Evolutionary conservation across 2,329 filamentous ascomycete species (phyloP).

Genomic region (Drechslera avenae): DNA sequence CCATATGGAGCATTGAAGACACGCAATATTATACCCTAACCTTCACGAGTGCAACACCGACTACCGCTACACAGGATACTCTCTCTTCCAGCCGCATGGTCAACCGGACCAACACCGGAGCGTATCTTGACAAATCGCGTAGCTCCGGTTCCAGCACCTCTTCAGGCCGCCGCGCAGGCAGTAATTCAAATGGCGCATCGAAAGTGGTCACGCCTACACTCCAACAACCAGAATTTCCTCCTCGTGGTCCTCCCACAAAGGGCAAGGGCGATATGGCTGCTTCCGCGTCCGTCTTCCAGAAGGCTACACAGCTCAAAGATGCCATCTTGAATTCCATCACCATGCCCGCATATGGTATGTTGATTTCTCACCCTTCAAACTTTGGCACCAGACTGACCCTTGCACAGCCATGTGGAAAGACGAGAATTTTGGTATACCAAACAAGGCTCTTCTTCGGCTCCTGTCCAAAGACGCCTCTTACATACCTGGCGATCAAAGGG

Average conservation of each 20-base stretch:
- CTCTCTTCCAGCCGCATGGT: slow-evolving; percentile 49
- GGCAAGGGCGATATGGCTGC: slow-evolving; percentile 55
- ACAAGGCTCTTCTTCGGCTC: slow-evolving; percentile 62
- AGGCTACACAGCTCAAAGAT: slow-evolving; percentile 76
- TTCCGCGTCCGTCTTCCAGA: slow-evolving; percentile 71
- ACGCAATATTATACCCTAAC: slow-evolving; percentile 75
- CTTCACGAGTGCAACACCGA: slow-evolving; percentile 64
- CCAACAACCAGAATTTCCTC: slow-evolving; percentile 67
- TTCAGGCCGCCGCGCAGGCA: slow-evolving; percentile 38
- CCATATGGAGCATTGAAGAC: slow-evolving; percentile 71
- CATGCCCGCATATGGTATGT: slow-evolving; percentile 67
- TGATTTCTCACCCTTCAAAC: background rate
- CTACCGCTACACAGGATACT: slow-evolving; percentile 16
- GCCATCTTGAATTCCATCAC: slow-evolving; percentile 75
- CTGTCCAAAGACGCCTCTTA: slow-evolving; percentile 48
- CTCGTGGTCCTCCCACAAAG: slow-evolving; percentile 67
- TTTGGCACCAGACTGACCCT: background rate
- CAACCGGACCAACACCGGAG: slow-evolving; percentile 47
- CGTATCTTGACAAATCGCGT: slow-evolving; percentile 39
- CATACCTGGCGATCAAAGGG: slow-evolving; percentile 45
- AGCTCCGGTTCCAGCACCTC: slow-evolving; percentile 50
- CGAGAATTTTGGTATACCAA: slow-evolving; percentile 73
- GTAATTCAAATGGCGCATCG: slow-evolving; percentile 45
- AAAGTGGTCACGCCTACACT: slow-evolving; percentile 59
- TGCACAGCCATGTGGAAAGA: slow-evolving; percentile 75